Conservation (phyloP, 495 filamentous ascomycete genomes). For the Rhizodiscina lignyota region DNA sequence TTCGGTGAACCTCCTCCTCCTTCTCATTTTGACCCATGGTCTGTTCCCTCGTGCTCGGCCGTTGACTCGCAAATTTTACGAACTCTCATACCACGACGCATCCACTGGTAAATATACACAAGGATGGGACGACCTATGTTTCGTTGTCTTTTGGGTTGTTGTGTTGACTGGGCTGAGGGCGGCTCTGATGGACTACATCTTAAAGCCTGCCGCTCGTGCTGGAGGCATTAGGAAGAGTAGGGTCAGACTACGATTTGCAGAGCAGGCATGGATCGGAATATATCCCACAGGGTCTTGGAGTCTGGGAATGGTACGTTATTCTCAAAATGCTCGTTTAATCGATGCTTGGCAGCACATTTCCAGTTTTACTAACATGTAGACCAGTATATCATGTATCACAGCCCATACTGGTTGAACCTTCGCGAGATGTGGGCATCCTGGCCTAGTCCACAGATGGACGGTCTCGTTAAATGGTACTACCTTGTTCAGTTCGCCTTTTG, state of each 20-base stretch:
- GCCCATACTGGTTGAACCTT: conserved; percentile 63
- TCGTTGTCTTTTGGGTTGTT: conserved; percentile 65
- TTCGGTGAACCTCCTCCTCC: conserved; percentile 58
- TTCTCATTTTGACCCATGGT: conserved; percentile 61
- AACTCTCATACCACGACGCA: conserved; percentile 65
- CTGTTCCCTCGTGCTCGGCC: conserved; percentile 60
- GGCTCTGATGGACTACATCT: conserved; percentile 69
- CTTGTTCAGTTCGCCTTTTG: conserved; percentile 84
- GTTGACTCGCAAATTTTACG: conserved; percentile 73
- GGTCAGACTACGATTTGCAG: conserved; percentile 62
- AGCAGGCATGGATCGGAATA: conserved; percentile 78
- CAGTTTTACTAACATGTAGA: too few species aligned
- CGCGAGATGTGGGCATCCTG: conserved; percentile 66
- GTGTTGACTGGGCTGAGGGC: conserved; percentile 75
- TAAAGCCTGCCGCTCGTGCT: conserved; percentile 54
- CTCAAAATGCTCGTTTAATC: too few species aligned
- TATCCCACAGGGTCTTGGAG: conserved; percentile 70
- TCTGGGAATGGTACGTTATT: conserved; percentile 61
- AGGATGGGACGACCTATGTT: conserved; percentile 63
- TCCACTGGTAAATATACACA: conserved; percentile 47
- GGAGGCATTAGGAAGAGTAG: conserved; percentile 58
- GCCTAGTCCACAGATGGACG: conserved; percentile 56
- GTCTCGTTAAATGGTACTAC: conserved; percentile 77
- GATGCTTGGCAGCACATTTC: too few species aligned
- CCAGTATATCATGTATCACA: conserved; percentile 68